Base-by-base conservation (phyloP, 768 basidiomycete species). In the Panaeolus cyanescens region DNA sequence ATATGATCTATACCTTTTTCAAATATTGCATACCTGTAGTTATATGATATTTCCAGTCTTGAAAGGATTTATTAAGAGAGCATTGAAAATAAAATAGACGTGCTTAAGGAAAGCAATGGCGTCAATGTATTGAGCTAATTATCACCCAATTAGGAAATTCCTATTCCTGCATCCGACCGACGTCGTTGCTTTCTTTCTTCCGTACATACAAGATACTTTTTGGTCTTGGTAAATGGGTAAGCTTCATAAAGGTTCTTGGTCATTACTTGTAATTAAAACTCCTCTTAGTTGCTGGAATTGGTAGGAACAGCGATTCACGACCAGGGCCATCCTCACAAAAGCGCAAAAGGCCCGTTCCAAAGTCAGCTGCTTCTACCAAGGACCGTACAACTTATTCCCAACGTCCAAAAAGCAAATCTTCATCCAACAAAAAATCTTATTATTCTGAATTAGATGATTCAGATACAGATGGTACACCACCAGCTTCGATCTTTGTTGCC, bases 21-120 rank as follows among this genome's bases (percentile, higher is more conserved):
- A n/a, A 50, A 50, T 12, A 2, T 50, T 28, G 9, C 25, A 50
- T 9, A 28, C 45, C 2, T 12, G 25, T 28, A 25, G n/a, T 13
- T 25, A 4, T 28, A 5, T 5, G 22, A 12, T 50, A 12, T 15
- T 25, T 12, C 0, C 45, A 50, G 45, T 4, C 15, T 37, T 10
- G n/a, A 28, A 15, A 28, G 15, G 12, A 28, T 50, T 50, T 25
- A n/a, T 39, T 50, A 28, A 56, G 40, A 57, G 45, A 57, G 20
- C 25, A 12, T n/a, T 36, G 37, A n/a, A 9, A 61, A 22, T n/a
- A n/a, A 54, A 25, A 39, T 8, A 45, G 36, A 33, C 65, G 66
- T 67, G 64, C 63, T 63, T 54, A 39, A 33, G 42, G 25, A 20
- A 45, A 58, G 22, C 59, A 55, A 67, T 67, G 54, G 59, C 66